Conservation (phyloP, 2,329 filamentous ascomycete genomes). For the Chaetomium olivaceum region DNA sequence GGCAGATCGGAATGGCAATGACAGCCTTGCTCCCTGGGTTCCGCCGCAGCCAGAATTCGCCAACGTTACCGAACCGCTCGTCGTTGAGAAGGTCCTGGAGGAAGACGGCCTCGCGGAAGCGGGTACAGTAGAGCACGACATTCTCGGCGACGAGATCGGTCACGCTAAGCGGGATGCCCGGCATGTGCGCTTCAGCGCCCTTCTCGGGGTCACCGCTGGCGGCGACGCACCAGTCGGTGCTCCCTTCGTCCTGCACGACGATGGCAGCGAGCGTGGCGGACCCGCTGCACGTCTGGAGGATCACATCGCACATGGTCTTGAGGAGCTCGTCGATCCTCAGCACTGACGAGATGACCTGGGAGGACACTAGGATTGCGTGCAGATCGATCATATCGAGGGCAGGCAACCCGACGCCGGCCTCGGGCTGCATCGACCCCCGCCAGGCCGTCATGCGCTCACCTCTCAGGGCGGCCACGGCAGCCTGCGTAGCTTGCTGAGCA, state of each 20-base stretch:
- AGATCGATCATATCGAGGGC: constrained; percentile 82
- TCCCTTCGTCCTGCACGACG: constrained; percentile 67
- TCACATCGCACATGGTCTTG: constrained; percentile 79
- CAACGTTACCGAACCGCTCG: constrained; percentile 76
- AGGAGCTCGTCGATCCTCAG: constrained; percentile 73
- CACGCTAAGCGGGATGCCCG: constrained; percentile 63
- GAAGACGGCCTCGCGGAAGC: constrained; percentile 75
- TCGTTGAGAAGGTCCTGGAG: constrained; percentile 72
- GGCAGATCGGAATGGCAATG: constrained; percentile 77
- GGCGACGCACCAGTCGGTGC: constrained; percentile 68
- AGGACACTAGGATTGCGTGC: constrained; percentile 75
- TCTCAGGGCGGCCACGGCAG: constrained; percentile 50
- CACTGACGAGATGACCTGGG: constrained; percentile 77
- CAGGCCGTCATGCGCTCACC: constrained; percentile 64
- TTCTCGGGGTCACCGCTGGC: constrained; percentile 71
- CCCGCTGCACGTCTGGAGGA: constrained; percentile 73
- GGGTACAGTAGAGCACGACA: constrained; percentile 73
- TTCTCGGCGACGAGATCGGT: constrained; percentile 73
- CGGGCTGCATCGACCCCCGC: constrained; percentile 60
- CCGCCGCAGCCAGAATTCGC: constrained; percentile 64
- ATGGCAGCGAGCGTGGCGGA: constrained; percentile 72
- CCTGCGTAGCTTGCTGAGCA: constrained; percentile 46
- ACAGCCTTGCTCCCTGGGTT: constrained; percentile 72
- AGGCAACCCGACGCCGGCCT: constrained; percentile 64
- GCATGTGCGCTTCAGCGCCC: constrained; percentile 66